A percentile compares a stretch with the other conserved stretches of the same genome.
These are phyloP conservation scores for Didymella keratinophila DNA, from an alignment of 2,329 filamentous ascomycete genomes.

Conservation along the genomic window DNA sequence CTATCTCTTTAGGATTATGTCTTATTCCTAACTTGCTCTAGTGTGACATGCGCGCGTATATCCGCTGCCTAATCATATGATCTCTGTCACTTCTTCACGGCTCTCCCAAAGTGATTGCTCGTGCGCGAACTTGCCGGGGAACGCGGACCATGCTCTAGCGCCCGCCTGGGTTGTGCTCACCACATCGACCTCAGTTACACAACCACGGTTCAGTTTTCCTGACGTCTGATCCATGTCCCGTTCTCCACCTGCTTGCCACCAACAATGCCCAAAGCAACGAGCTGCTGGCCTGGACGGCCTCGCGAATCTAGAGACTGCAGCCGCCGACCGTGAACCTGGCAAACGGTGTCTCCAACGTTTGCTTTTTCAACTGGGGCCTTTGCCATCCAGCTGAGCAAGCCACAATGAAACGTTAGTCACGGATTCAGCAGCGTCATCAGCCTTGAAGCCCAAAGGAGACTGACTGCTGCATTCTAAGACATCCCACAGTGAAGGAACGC, in stretches of 20 bases:
- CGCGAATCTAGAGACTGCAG: conserved; percentile 33
- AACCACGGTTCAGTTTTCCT: conserved; percentile 6
- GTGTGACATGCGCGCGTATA: conserved; percentile 2
- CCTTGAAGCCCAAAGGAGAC: conserved; percentile 21
- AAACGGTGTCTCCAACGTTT: conserved; percentile 29
- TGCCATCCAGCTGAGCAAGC: conserved; percentile 21
- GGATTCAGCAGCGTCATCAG: conserved; percentile 31
- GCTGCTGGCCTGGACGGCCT: conserved; percentile 23
- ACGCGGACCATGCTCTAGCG: conserved; percentile 19
- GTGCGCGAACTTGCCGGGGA: conserved; percentile 25
- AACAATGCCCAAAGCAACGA: conserved; percentile 28
- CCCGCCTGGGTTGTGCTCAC: conserved; percentile 5
- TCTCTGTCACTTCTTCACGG: conserved; percentile 13
- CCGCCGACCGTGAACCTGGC: conserved; percentile 35
- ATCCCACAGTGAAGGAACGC: conserved; percentile 13
- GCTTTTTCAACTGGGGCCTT: conserved; percentile 22
- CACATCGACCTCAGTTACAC: conserved; percentile 14
- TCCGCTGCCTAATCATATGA: conserved; percentile 4
- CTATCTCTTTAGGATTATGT: background rate
- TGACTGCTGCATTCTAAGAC: conserved; percentile 20
- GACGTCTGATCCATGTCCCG: conserved; percentile 9
- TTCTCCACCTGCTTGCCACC: conserved; percentile 21
- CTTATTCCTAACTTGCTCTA: background rate
- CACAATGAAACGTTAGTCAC: conserved; percentile 35
- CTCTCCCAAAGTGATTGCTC: conserved; percentile 17